These are phyloP conservation scores for Haplosporangium gracile DNA, from an alignment of 192 early-diverging fungal species.

Conservation along the genomic window DNA sequence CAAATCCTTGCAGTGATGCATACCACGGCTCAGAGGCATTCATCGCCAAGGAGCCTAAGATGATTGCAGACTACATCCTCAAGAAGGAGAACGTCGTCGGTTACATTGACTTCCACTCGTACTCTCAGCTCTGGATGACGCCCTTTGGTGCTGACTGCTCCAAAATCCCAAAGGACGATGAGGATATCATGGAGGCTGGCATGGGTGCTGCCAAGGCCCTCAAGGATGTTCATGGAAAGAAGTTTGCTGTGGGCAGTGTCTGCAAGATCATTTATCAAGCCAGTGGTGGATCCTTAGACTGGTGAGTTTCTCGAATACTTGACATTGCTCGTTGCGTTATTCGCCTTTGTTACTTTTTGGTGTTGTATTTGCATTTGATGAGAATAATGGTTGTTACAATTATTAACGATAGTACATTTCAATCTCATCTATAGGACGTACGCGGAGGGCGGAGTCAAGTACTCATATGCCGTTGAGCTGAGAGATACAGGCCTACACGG, in stretches of 20 bases:
- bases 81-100: constrained; percentile 51
- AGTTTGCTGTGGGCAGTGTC: constrained; percentile 68
- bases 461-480: constrained; percentile 71
- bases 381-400: neutral
- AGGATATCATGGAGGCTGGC: constrained; percentile 56
- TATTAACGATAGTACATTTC: neutral
- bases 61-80: constrained; percentile 66
- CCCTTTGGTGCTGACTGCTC: constrained; percentile 72
- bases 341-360: too few species aligned
- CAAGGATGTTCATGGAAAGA: constrained; percentile 68
- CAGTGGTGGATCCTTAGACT: constrained; percentile 70
- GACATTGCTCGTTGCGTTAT: neutral
- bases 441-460: constrained; percentile 65
- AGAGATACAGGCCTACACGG: constrained; percentile 68
- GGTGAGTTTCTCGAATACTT: constrained; percentile 4
- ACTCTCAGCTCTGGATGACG: constrained; percentile 73
- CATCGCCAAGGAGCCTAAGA: constrained; percentile 62
- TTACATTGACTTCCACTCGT: constrained; percentile 75
- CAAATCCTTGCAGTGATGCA: constrained; percentile 71
- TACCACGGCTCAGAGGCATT: constrained; percentile 68
- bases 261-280: constrained; percentile 73
- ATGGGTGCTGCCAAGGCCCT: constrained; percentile 66
- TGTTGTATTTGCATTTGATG: neutral
- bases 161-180: constrained; percentile 60
- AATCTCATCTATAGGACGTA: constrained; percentile 55